Evolutionary conservation across 2,329 filamentous ascomycete species (phyloP).

Genomic region (Dryadomyces quercus-mongolicae): DNA sequence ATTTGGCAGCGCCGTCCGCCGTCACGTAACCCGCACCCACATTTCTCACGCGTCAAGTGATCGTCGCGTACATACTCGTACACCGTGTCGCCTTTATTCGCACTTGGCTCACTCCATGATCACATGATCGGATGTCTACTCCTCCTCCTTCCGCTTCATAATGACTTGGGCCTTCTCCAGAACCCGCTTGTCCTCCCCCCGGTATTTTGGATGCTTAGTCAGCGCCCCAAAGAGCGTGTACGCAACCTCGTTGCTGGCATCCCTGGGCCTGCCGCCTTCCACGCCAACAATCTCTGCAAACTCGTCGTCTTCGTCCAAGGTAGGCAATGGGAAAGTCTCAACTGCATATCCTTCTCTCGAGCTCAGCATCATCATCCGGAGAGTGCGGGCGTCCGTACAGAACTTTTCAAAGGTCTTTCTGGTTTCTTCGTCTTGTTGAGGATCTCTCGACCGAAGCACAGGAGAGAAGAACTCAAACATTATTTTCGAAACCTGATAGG

Average conservation of each 20-base stretch:
- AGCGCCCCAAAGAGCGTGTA: background rate
- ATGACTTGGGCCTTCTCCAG: background rate
- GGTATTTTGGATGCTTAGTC: background rate
- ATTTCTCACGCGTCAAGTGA: background rate
- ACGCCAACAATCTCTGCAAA: background rate
- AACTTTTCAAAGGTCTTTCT: background rate
- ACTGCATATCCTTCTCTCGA: background rate
- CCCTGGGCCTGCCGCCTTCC: background rate
- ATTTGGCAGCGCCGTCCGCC: background rate
- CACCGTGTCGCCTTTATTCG: background rate
- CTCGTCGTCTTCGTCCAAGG: background rate
- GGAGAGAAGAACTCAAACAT: background rate
- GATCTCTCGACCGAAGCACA: background rate
- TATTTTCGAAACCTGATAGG: background rate
- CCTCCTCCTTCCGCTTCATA: background rate
- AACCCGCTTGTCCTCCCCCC: background rate
- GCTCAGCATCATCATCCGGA: background rate
- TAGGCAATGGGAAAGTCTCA: background rate
- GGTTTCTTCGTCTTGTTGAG: too few species aligned
- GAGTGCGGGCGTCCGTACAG: background rate
- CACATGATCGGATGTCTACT: background rate
- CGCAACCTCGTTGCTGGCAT: background rate
- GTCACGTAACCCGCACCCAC: background rate
- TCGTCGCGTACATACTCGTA: too few species aligned
- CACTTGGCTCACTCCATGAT: background rate